A percentile compares a stretch with the other conserved stretches of the same genome.
Conservation (phyloP, 176 grass and related monocot genomes). For the Zoysia japonica region DNA sequence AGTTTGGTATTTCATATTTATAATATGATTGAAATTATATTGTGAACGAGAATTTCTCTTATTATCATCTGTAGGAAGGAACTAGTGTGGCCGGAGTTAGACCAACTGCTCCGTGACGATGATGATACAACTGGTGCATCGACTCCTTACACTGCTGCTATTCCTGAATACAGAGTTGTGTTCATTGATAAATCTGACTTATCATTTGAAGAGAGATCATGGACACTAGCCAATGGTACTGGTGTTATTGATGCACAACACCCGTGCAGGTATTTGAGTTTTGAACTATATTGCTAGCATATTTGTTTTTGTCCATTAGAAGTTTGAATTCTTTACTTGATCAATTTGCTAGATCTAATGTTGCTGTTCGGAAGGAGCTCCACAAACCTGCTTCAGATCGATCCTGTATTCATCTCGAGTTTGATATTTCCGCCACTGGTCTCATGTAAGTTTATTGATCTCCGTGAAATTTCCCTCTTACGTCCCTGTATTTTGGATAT, state of each 20-base stretch:
- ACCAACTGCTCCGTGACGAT: conserved; percentile 72
- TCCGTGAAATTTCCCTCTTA: background rate
- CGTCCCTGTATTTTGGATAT: background rate
- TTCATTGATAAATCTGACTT: conserved; percentile 63
- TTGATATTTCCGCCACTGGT: conserved; percentile 75
- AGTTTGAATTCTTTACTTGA: conserved; percentile 36
- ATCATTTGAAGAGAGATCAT: conserved; percentile 56
- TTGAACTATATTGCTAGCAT: conserved; percentile 11
- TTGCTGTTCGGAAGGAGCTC: conserved; percentile 81
- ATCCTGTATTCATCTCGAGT: conserved; percentile 93
- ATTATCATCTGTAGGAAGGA: conserved; percentile 73
- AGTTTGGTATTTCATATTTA: background rate
- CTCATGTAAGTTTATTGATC: conserved; percentile 62
- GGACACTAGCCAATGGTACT: conserved; percentile 71
- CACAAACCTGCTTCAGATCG: conserved; percentile 80
- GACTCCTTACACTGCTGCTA: conserved; percentile 87
- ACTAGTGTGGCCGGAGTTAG: conserved; percentile 83
- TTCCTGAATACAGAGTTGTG: conserved; percentile 85
- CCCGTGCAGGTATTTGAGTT: conserved; percentile 67
- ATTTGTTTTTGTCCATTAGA: conserved; percentile 22
- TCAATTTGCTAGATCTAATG: conserved; percentile 63
- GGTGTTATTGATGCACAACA: conserved; percentile 75
- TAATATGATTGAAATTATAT: conserved; percentile 17
- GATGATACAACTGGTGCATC: conserved; percentile 66
- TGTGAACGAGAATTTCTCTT: conserved; percentile 7